These are phyloP conservation scores for Candida montana DNA, from an alignment of 805 yeast genomes.

Conservation along the genomic window DNA sequence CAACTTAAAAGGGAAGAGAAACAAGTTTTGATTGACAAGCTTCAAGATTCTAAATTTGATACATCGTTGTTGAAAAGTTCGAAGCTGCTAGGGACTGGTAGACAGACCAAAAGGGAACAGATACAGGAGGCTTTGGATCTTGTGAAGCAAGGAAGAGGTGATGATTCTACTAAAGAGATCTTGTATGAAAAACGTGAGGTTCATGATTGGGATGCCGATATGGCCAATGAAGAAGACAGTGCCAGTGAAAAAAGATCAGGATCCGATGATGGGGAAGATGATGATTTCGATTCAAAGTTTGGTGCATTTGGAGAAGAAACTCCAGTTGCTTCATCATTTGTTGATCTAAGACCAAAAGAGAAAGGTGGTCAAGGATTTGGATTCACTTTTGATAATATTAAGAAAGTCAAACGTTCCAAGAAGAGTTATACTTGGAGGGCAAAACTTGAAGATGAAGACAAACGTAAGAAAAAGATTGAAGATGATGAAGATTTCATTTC, in stretches of 20 bases:
- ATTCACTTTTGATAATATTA: conserved; percentile 57
- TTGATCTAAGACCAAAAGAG: conserved; percentile 65
- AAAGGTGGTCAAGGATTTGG: conserved; percentile 63
- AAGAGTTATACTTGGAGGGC: conserved; percentile 74
- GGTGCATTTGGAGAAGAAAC: background rate
- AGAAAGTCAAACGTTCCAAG: conserved; percentile 42
- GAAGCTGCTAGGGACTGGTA: conserved; percentile 72
- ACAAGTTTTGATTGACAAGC: conserved; percentile 65
- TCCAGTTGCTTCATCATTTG: conserved; percentile 39
- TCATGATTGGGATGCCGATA: conserved; percentile 51
- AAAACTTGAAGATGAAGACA: conserved; percentile 42
- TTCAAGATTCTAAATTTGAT: conserved; percentile 60
- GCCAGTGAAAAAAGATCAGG: background rate
- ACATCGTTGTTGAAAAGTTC: conserved; percentile 65
- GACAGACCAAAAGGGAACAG: conserved; percentile 59
- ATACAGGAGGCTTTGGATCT: conserved; percentile 69
- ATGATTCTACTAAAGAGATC: conserved; percentile 54
- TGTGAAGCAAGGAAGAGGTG: conserved; percentile 68
- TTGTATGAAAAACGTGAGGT: conserved; percentile 66
- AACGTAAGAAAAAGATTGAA: conserved; percentile 40
- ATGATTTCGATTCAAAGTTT: background rate
- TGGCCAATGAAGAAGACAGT: conserved; percentile 23
- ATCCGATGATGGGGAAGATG: background rate
- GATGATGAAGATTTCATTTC: conserved; percentile 59
- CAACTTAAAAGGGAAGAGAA: conserved; percentile 87